These are phyloP conservation scores for Aspergillus texensis DNA, from an alignment of 2,329 filamentous ascomycete genomes.

Conservation along the genomic window DNA sequence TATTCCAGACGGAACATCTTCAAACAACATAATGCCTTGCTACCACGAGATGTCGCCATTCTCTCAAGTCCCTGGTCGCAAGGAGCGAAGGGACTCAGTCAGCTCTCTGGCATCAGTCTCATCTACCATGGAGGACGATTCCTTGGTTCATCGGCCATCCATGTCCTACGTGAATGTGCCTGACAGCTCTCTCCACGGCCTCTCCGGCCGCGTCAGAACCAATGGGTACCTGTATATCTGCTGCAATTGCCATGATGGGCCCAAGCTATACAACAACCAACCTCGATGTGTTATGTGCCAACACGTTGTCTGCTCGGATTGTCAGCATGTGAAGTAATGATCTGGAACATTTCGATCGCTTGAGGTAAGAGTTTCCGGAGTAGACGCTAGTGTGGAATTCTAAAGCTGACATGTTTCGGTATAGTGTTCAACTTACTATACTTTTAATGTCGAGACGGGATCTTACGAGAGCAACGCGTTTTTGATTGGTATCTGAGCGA, in stretches of 20 bases:
- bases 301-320: slow-evolving; percentile 34
- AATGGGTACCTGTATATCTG: slow-evolving; percentile 39
- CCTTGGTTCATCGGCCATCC: neutral
- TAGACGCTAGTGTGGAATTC: neutral
- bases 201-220: neutral
- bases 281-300: slow-evolving; percentile 36
- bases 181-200: neutral
- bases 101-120: neutral
- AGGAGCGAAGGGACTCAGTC: neutral
- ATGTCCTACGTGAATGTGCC: neutral
- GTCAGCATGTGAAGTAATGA: slow-evolving; percentile 32
- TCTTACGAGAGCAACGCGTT: slow-evolving; percentile 3
- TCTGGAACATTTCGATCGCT: neutral
- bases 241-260: slow-evolving; percentile 43
- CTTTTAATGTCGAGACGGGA: neutral
- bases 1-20: neutral
- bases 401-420: neutral
- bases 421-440: neutral
- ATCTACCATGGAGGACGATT: neutral
- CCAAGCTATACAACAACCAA: slow-evolving; percentile 40
- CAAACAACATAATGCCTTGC: neutral
- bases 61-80: neutral
- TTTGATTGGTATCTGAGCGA: slow-evolving; percentile 11
- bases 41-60: neutral
- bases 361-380: slow-evolving; percentile 16